Conservation (phyloP, 495 filamentous ascomycete species). For the Neurospora cerealis region DNA sequence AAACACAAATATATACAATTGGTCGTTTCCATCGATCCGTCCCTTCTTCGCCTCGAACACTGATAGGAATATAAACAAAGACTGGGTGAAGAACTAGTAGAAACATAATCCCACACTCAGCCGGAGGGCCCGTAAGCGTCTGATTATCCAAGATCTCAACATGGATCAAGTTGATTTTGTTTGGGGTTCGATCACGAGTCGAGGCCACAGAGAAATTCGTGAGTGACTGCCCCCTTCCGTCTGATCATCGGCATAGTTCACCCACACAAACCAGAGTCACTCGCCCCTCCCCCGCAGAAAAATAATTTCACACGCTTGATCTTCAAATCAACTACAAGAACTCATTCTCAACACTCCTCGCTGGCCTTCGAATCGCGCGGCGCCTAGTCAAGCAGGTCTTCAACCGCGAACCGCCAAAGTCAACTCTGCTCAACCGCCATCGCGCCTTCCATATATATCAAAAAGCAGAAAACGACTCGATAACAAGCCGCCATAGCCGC, state of each 20-base stretch:
- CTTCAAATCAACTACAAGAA: background rate
- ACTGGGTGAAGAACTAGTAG: background rate
- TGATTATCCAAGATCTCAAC: background rate
- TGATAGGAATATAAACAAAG: background rate
- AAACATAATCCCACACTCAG: background rate
- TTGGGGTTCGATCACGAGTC: background rate
- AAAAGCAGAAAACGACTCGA: background rate
- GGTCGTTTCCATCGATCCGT: background rate
- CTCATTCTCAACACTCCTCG: background rate
- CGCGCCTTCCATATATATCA: background rate
- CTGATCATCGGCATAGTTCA: background rate
- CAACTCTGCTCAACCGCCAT: background rate
- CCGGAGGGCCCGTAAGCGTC: background rate
- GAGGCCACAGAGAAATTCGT: background rate
- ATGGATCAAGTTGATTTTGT: background rate
- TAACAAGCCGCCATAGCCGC: background rate
- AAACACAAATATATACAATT: background rate
- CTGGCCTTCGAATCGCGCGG: background rate
- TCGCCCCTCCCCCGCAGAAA: background rate
- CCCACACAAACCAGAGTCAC: background rate
- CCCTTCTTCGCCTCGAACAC: background rate
- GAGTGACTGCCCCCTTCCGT: background rate
- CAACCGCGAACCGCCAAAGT: background rate
- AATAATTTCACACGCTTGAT: background rate
- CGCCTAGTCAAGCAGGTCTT: background rate